A percentile compares a stretch with the other conserved stretches of the same genome.
These are phyloP conservation scores for Mucor racemosus DNA, from an alignment of 371 early-diverging fungal genomes.

Conservation along the genomic window DNA sequence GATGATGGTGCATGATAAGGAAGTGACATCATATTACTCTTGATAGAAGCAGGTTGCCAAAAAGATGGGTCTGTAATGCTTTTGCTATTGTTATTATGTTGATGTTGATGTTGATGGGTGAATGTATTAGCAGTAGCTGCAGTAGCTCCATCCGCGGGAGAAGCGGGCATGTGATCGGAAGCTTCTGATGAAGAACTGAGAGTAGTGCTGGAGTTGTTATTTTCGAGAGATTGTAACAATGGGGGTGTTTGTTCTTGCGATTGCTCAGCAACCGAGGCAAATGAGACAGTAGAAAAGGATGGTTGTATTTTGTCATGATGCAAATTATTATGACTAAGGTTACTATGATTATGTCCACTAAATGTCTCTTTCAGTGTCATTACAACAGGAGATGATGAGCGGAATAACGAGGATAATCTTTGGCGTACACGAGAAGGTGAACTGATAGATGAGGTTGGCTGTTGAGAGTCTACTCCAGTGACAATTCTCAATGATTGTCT, in stretches of 20 bases:
- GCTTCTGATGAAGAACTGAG: constrained; percentile 4
- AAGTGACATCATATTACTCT: constrained; percentile 2
- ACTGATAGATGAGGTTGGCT: not conserved
- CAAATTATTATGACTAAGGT: not conserved
- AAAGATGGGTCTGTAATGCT: not conserved
- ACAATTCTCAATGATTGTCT: constrained; percentile 16
- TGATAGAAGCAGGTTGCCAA: constrained; percentile 3
- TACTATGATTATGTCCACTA: not conserved
- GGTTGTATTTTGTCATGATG: not conserved
- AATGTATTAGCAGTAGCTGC: constrained; percentile 1
- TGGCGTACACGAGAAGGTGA: constrained; percentile 18
- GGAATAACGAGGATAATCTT: constrained; percentile 23
- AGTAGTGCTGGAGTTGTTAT: constrained; percentile 7
- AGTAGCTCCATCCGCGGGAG: constrained; percentile 15
- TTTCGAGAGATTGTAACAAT: constrained; percentile 3
- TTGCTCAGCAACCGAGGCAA: constrained; percentile 4
- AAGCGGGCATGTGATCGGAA: constrained; percentile 24
- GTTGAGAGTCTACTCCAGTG: constrained; percentile 4
- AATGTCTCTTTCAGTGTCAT: constrained; percentile 16
- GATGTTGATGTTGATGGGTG: not conserved
- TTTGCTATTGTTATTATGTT: not conserved
- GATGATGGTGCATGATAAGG: not conserved
- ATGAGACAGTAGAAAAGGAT: constrained; percentile 11
- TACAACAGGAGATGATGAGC: constrained; percentile 21
- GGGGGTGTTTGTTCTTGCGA: not conserved